Conservation (phyloP, 768 basidiomycete genomes). For the Lyophyllum atratum region DNA sequence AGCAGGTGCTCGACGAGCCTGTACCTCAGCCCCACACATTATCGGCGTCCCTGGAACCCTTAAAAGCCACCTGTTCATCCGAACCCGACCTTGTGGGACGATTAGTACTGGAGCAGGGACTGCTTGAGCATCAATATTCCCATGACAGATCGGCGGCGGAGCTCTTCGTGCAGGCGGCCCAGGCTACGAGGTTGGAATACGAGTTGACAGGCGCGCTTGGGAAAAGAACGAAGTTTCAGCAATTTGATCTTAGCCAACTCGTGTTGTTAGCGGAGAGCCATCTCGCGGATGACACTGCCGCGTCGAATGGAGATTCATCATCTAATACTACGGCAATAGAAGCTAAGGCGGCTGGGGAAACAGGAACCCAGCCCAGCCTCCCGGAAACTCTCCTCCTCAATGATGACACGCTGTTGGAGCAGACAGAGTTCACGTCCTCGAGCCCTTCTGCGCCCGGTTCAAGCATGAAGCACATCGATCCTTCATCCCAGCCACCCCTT, state of each 20-base stretch:
- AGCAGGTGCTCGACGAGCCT: conserved; percentile 83
- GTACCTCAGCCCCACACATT: conserved; percentile 54
- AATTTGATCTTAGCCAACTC: conserved; percentile 82
- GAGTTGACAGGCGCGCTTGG: conserved; percentile 93
- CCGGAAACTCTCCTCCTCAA: conserved; percentile 87
- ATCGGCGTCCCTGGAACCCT: conserved; percentile 40
- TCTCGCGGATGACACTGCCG: conserved; percentile 35
- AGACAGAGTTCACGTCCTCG: conserved; percentile 88
- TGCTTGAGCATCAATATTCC: conserved; percentile 73
- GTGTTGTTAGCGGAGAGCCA: conserved; percentile 92
- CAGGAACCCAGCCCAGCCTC: conserved; percentile 31
- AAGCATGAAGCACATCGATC: conserved; percentile 72
- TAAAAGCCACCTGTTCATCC: conserved; percentile 39
- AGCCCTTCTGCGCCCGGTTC: conserved; percentile 46
- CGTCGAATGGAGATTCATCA: conserved; percentile 8
- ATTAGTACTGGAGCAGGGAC: conserved; percentile 73
- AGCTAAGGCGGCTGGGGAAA: conserved; percentile 5
- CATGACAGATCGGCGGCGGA: conserved; percentile 81
- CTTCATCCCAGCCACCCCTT: conserved; percentile 79
- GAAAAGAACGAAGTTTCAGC: conserved; percentile 92
- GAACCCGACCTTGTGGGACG: conserved; percentile 70
- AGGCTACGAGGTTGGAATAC: conserved; percentile 78
- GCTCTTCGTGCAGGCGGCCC: conserved; percentile 76
- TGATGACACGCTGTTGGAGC: conserved; percentile 95
- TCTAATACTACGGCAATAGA: conserved; percentile 5